Conservation (phyloP, 1,284 basidiomycete species). For the Sphaerobolus stellatus region DNA sequence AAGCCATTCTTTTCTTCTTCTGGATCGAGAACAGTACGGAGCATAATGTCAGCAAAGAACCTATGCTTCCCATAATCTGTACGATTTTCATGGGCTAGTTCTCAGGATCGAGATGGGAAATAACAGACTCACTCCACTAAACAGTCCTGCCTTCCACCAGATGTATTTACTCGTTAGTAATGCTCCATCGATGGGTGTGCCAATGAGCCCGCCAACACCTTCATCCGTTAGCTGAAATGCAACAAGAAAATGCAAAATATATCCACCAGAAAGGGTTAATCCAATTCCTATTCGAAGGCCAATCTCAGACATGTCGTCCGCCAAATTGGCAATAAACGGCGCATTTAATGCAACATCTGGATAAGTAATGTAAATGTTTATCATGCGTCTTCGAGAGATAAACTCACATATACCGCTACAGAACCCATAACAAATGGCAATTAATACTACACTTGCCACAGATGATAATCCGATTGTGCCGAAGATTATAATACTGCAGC, state of each 20-base stretch:
- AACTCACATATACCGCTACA: constrained; percentile 48
- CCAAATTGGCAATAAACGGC: constrained; percentile 41
- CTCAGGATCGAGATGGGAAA: too few species aligned
- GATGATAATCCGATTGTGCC: constrained; percentile 42
- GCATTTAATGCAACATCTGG: constrained; percentile 44
- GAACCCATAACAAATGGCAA: constrained; percentile 49
- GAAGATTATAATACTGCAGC: constrained; percentile 38
- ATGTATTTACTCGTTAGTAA: constrained; percentile 37
- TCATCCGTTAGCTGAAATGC: too few species aligned
- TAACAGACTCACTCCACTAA: constrained; percentile 44
- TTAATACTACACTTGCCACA: constrained; percentile 40
- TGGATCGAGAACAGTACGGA: too few species aligned
- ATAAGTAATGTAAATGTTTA: neutral
- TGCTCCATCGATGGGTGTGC: constrained; percentile 48
- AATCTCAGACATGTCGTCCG: constrained; percentile 15
- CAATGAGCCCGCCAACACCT: constrained; percentile 44
- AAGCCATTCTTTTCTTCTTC: too few species aligned
- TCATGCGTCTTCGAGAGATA: constrained; percentile 2
- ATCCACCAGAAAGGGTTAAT: too few species aligned
- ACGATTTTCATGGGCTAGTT: too few species aligned
- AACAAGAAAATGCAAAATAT: too few species aligned
- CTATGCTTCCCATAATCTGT: too few species aligned
- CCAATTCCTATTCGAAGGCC: too few species aligned
- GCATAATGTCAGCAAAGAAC: too few species aligned
- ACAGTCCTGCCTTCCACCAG: constrained; percentile 44